These are phyloP conservation scores for Scedosporium apiospermum DNA, from an alignment of 2,329 filamentous ascomycete genomes.

Conservation along the genomic window DNA sequence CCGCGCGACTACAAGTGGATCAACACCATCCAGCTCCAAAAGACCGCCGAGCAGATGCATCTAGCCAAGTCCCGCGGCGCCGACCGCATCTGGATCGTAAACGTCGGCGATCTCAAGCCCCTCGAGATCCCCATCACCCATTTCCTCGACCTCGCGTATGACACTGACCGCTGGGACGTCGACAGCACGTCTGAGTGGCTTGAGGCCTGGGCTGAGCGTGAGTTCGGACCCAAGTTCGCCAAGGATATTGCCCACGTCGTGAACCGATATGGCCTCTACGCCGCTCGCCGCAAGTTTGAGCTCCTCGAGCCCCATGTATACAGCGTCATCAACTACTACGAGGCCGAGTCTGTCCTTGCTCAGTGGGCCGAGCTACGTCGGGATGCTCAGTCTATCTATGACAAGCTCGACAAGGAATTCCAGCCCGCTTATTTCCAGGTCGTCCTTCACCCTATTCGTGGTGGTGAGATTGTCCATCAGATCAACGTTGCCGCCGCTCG, in stretches of 20 bases:
- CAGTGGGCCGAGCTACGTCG: slow-evolving; percentile 38
- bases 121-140: slow-evolving; percentile 56
- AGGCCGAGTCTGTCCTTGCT: slow-evolving; percentile 41
- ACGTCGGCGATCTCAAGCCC: slow-evolving; percentile 58
- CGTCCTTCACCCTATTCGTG: slow-evolving; percentile 46
- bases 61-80: slow-evolving; percentile 49
- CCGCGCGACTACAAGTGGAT: slow-evolving; percentile 48
- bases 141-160: slow-evolving; percentile 60
- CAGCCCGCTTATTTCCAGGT: slow-evolving; percentile 46
- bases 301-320: slow-evolving; percentile 48
- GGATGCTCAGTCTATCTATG: slow-evolving; percentile 33
- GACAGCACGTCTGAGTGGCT: slow-evolving; percentile 48
- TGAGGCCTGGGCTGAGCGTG: slow-evolving; percentile 43
- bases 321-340: slow-evolving; percentile 51
- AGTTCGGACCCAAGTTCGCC: slow-evolving; percentile 42
- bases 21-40: slow-evolving; percentile 53
- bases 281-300: slow-evolving; percentile 33
- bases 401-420: slow-evolving; percentile 26
- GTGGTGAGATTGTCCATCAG: slow-evolving; percentile 45
- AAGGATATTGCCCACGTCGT: slow-evolving; percentile 42
- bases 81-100: slow-evolving; percentile 56
- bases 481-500: slow-evolving; percentile 39
- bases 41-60: slow-evolving; percentile 50
- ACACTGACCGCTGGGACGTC: slow-evolving; percentile 46
- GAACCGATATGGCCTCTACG: slow-evolving; percentile 31